A percentile compares a stretch with the other conserved stretches of the same genome.
Evolutionary conservation across 176 grass and related monocot species (phyloP).

Genomic region (Coix lacrymajobi): DNA sequence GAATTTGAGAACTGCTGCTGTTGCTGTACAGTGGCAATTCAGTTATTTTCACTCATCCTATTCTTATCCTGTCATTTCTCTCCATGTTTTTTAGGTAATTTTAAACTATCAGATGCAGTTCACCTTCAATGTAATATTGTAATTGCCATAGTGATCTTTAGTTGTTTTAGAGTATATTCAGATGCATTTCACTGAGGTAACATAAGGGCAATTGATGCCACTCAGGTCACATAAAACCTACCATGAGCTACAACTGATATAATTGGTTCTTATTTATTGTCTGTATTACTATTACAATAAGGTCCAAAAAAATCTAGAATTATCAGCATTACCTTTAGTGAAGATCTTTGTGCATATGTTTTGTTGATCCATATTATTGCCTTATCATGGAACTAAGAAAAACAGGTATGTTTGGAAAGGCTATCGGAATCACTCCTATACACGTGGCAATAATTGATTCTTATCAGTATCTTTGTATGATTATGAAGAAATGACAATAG

Average conservation of each 20-base stretch:
- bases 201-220: background rate
- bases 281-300: background rate
- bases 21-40: background rate
- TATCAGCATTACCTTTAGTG: background rate
- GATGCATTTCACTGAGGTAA: background rate
- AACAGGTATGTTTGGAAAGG: background rate
- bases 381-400: background rate
- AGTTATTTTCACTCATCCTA: background rate
- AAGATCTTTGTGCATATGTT: too few species aligned
- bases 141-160: background rate
- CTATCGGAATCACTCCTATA: background rate
- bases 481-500: slow-evolving; percentile 17
- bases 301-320: background rate
- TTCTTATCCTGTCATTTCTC: background rate
- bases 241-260: background rate
- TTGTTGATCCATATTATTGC: background rate
- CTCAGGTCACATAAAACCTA: background rate
- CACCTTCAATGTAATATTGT: background rate
- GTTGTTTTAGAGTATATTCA: background rate
- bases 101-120: background rate
- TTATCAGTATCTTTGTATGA: background rate
- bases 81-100: background rate
- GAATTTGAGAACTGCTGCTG: background rate
- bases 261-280: slow-evolving; percentile 7
- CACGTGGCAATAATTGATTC: background rate